A percentile compares a stretch with the other conserved stretches of the same genome.
These are phyloP conservation scores for Pythium coloratum DNA, from an alignment of 352 stramenopile species.

Conservation along the genomic window DNA sequence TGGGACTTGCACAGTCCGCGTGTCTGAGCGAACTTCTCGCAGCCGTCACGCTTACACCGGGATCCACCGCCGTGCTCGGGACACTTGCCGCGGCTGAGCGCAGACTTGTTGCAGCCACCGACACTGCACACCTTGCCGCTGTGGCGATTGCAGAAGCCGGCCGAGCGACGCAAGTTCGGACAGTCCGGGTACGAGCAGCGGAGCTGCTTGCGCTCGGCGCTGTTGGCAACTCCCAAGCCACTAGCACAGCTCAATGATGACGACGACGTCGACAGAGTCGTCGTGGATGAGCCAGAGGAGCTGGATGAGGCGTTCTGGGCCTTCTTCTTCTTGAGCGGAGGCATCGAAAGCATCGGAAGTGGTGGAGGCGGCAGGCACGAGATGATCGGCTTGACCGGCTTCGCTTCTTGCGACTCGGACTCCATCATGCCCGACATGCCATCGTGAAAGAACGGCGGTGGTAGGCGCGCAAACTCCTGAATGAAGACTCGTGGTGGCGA, in stretches of 20 bases:
- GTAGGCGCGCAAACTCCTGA: conserved; percentile 68
- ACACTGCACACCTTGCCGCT: conserved; percentile 80
- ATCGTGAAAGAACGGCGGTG: conserved; percentile 71
- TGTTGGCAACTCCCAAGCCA: conserved; percentile 13
- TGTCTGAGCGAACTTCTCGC: conserved; percentile 84
- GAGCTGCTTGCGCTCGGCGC: conserved; percentile 58
- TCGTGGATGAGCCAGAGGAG: background rate
- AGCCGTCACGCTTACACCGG: conserved; percentile 81
- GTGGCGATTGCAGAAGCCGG: conserved; percentile 81
- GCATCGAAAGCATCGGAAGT: conserved; percentile 74
- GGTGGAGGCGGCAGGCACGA: conserved; percentile 59
- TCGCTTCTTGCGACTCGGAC: conserved; percentile 27
- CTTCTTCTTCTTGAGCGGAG: conserved; percentile 74
- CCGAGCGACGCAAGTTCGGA: conserved; percentile 72
- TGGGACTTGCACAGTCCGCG: conserved; percentile 85
- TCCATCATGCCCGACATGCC: conserved; percentile 23
- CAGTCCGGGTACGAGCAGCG: conserved; percentile 77
- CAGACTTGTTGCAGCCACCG: conserved; percentile 67
- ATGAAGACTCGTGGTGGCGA: conserved; percentile 75
- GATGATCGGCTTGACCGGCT: conserved; percentile 39
- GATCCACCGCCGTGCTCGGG: conserved; percentile 83
- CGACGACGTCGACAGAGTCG: conserved; percentile 9
- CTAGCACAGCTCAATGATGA: conserved; percentile 13
- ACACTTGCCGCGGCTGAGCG: conserved; percentile 81
- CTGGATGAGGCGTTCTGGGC: background rate